Base-by-base conservation (phyloP, 2,329 filamentous ascomycete genomes). In the Lachnellula subtilissima region DNA sequence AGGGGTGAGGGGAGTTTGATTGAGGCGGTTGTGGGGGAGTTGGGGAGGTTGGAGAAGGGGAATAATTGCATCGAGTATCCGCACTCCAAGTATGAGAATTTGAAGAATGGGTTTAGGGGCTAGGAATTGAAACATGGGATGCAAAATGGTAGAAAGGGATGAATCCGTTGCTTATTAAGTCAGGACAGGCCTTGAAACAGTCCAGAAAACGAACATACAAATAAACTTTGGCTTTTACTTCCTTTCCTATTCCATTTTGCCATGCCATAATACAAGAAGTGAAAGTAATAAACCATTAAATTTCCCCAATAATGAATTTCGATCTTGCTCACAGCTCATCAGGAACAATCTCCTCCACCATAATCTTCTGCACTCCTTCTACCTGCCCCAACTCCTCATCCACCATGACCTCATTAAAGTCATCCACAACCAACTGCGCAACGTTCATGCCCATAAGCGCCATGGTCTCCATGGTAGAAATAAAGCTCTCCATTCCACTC, bases 381-480 rank as follows among this genome's bases (percentile, higher is more conserved):
- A 28, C 28, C 28, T 9, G 28, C 28, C 8, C 28, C 28, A 22
- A 2, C 36, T 48, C 42, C 15, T 61, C 50, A 1, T 55, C 43
- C 9, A 54, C 52, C 22, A 56, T 22, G 0, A 58, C 12, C 65
- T 60, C 71, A 61, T 70, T 66, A 71, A 78, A 83, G 51, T 82
- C 81, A 65, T 92, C 82, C 0, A 85, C 78, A 47, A 93, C 77
- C 53, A 94, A 73, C 60, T 78, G 79, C 8, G 89, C 90, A 19
- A 94, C 85, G 68, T 94, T 94, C 80, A 82, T 90, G 0, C 94
- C 94, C 84, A 94, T 94, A 63, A 97, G 73, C 1, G 90, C 88
- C 70, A 86, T 96, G 6, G 94, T 97, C 77, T 99, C 94, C 94
- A 99, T 97, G 0, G 91, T 96, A 9, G 88, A 94, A 64, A 97